Evolutionary conservation across 441 rosid genomes (phyloP), one percentile per base, ranked within the genome.

Genomic region (Theobroma grandiflorum): DNA sequence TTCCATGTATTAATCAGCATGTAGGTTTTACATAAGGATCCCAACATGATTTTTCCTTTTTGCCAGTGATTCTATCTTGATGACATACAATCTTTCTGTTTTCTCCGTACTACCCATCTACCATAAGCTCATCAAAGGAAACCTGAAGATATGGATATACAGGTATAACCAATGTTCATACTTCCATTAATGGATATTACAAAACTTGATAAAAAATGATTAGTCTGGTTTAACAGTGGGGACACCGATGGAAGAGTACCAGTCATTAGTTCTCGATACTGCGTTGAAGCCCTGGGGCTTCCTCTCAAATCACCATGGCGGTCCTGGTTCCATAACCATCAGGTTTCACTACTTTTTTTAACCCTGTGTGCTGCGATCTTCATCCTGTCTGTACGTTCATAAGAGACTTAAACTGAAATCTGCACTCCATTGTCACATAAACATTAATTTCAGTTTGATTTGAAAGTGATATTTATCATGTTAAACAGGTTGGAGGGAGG

Each of bases 231-330:
- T 20, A 63, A 84, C 83, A 91, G 92, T 37, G 92, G 92, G 26
- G 94, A 91, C 49, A 85, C 82, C 2, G 94, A 91, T 38, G 94
- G 92, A 37, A 87, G 92, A 84, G 86, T 89, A 20, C 91, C 94
- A 3, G 84, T 89, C 74, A 86, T 88, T 1, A 87, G 92, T 69
- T 85, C 90, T 42, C 73, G 92, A 67, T 83, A 89, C 37, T 87
- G 91, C 63, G 78, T 87, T 14, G 89, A 89, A 84, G 86, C 90
- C 16, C 84, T 89, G 35, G 85, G 86, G 5, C 87, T 89, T 15
- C 77, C 87, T 15, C 62, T 88, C 66, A 87, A 75, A 72, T 85
- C 91, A n/a, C 82, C 85, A 6, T 91, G 91, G 91, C 82, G 78
- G 67, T 86, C 91, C 65, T 90, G 94, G 90, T 90, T 82, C 85